phyloP scores from a whole-genome alignment of 306 rosid species.

The Luffa aegyptiaca region DNA sequence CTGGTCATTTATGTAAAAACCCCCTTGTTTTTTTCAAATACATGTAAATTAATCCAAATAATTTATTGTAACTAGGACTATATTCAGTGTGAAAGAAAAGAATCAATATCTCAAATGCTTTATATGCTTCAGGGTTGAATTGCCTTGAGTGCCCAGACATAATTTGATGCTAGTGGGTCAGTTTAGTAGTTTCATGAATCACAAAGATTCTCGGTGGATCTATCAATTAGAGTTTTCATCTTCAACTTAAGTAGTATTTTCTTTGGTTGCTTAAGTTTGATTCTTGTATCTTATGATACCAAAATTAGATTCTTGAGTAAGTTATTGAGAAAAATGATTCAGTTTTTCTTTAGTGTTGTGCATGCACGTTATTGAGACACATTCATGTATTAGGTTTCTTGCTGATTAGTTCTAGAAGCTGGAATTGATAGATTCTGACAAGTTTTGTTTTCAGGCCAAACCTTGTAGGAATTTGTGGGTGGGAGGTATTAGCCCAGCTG shows the following conservation, averaged over 20 bases:
- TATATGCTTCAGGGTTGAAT: not conserved
- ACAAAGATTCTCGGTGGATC: not conserved
- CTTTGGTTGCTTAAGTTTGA: not conserved
- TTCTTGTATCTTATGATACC: not conserved
- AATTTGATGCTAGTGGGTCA: not conserved
- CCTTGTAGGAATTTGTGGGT: conserved; percentile 86
- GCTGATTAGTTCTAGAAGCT: conserved; percentile 3
- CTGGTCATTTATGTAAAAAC: not conserved
- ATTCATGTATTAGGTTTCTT: conserved; percentile 5
- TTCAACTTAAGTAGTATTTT: not conserved
- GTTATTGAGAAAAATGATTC: not conserved
- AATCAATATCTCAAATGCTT: not conserved
- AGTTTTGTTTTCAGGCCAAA: conserved; percentile 58
- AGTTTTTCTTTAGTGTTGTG: not conserved
- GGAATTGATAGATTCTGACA: conserved; percentile 6
- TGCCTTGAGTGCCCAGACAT: not conserved
- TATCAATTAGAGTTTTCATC: not conserved
- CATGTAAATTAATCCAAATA: not conserved
- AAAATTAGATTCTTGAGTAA: not conserved
- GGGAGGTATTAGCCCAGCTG: conserved; percentile 81
- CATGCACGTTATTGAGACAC: not conserved
- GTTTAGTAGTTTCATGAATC: not conserved
- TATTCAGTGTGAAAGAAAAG: not conserved
- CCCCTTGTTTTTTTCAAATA: not conserved
- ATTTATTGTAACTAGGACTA: not conserved